Evolutionary conservation across 352 stramenopile genomes (phyloP).

Genomic region (Pythium vanterpoolii): DNA sequence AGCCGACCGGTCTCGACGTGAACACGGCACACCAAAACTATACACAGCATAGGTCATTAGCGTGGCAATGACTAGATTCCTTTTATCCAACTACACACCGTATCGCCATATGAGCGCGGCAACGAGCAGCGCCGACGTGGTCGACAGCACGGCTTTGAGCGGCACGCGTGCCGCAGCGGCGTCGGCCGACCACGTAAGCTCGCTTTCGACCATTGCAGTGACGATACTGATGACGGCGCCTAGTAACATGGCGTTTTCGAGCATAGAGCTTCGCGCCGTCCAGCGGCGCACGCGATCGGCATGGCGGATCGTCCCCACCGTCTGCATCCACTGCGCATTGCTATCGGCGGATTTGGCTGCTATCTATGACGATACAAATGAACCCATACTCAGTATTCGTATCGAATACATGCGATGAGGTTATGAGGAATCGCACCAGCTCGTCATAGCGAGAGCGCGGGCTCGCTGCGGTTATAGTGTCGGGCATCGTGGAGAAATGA

Average conservation of each 20-base stretch:
- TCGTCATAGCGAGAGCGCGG: background rate
- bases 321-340: conserved; percentile 18
- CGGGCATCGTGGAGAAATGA: background rate
- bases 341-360: background rate
- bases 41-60: background rate
- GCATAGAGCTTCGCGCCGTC: conserved; percentile 5
- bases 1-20: conserved; percentile 44
- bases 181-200: conserved; percentile 34
- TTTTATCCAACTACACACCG: conserved; percentile 20
- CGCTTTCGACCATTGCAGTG: conserved; percentile 46
- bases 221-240: conserved; percentile 32
- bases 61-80: background rate
- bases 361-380: conserved; percentile 2
- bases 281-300: conserved; percentile 29
- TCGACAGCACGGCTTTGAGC: conserved; percentile 41
- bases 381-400: background rate
- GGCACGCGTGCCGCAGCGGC: conserved; percentile 23
- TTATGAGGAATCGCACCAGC: background rate
- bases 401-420: background rate
- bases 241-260: conserved; percentile 50
- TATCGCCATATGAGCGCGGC: conserved; percentile 42
- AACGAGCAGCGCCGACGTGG: conserved; percentile 32
- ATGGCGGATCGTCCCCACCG: conserved; percentile 33
- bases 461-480: background rate
- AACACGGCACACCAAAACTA: conserved; percentile 30